Base-by-base conservation (phyloP, 139 green algal species). In the Tetratostichococcus sp. region DNA sequence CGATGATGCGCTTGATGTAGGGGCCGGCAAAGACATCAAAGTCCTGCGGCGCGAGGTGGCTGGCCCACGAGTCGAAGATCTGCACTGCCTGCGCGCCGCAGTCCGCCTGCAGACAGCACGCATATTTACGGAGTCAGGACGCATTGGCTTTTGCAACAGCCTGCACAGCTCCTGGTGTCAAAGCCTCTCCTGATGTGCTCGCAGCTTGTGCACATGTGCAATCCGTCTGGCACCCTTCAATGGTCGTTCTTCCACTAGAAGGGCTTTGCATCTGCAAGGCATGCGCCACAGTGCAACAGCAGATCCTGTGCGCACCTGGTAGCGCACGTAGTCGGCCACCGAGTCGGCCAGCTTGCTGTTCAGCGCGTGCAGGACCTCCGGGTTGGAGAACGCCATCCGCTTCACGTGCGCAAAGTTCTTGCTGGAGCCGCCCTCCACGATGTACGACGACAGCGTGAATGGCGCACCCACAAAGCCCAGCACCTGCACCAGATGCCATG, bases 51-150 rank as follows among this genome's bases (percentile, higher is more conserved):
- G 83, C 83, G 67, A 98, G 87, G 77, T 95, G 73, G 6, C 84
- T 89, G 30, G 94, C 94, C 94, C 94, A 98, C 23, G 87, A 95
- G 87, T 98, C 94, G 79, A 98, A 98, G 77, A 98, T 96, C 85
- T 98, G 94, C 30, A 98, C 89, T 35, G 88, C 85, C 86, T 98
- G 87, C 30, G 91, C 91, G 42, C 91, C 91, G 17, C 77, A 74
- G 81, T 95, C 90, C 33, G 91, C 87, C 89, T 95, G 89, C 34
- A 75, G 4, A 33, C 6, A 57, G 43, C 8, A 58, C 42, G 32
- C 25, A 50, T n/a, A 16, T n/a, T n/a, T n/a, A n/a, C n/a, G n/a
- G n/a, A n/a, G n/a, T n/a, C n/a, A n/a, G n/a, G n/a, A n/a, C n/a
- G n/a, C n/a, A n/a, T n/a, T n/a, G n/a, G n/a, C n/a, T n/a, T n/a